Evolutionary conservation across 768 basidiomycete genomes (phyloP).

Genomic region (Favolaschia claudopus): DNA sequence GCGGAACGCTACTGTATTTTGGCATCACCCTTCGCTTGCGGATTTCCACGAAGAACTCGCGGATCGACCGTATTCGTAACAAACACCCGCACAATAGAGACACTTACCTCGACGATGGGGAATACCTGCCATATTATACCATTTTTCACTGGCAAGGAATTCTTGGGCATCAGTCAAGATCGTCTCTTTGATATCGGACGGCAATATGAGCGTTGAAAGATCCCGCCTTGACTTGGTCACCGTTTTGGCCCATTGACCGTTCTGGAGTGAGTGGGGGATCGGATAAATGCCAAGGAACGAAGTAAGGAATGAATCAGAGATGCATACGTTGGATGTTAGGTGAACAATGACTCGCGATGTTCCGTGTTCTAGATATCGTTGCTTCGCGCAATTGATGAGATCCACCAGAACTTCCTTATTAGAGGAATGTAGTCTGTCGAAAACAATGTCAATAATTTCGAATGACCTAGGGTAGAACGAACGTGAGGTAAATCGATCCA

Average conservation of each 20-base stretch:
- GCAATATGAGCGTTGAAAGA: conserved; percentile 9
- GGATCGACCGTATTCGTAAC: no score
- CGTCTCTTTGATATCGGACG: conserved; percentile 8
- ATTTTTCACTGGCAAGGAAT: conserved; percentile 12
- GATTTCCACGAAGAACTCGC: no score
- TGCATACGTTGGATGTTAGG: background rate
- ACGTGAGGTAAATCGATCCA: conserved; percentile 13
- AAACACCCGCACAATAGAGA: no score
- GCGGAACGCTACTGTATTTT: no score
- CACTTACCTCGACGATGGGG: no score
- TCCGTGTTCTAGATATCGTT: conserved; percentile 4
- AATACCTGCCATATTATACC: conserved; percentile 14
- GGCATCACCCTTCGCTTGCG: no score
- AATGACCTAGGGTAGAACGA: background rate
- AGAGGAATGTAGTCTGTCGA: conserved; percentile 10
- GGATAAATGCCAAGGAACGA: background rate
- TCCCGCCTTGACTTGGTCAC: conserved; percentile 5
- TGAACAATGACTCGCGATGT: conserved; percentile 8
- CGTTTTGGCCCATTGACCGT: background rate
- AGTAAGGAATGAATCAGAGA: background rate
- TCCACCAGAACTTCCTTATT: conserved; percentile 11
- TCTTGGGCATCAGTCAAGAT: conserved; percentile 11
- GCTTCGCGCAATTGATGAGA: conserved; percentile 13
- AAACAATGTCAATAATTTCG: background rate
- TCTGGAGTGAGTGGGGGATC: no score